Evolutionary conservation across 2,329 filamentous ascomycete genomes (phyloP).

Genomic region (Cercospora nicotianae): DNA sequence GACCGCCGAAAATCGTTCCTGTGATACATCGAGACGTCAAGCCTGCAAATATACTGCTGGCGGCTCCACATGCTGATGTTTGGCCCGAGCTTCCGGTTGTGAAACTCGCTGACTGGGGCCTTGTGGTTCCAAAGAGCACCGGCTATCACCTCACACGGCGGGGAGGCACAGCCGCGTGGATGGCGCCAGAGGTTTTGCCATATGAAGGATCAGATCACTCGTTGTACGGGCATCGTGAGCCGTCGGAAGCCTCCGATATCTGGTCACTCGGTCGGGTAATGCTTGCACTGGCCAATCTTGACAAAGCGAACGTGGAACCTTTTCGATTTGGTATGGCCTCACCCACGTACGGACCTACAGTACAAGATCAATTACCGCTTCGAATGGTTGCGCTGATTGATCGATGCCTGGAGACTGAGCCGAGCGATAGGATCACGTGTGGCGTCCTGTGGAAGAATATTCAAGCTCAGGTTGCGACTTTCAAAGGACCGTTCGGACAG

Average conservation of each 20-base stretch:
- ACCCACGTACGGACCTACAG: not conserved
- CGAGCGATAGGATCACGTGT: not conserved
- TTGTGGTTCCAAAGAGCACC: not conserved
- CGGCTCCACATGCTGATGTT: not conserved
- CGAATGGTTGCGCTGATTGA: not conserved
- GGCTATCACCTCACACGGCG: not conserved
- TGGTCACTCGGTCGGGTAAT: slow-evolving; percentile 7
- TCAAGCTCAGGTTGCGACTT: not conserved
- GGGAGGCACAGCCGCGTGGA: not conserved
- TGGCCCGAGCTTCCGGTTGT: slow-evolving; percentile 8
- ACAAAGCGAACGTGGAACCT: not conserved
- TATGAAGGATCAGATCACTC: not conserved
- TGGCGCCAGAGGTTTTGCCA: not conserved
- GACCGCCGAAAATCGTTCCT: not conserved
- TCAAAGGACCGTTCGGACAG: not conserved
- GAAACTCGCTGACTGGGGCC: slow-evolving; percentile 18
- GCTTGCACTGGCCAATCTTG: slow-evolving; percentile 7
- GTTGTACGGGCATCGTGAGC: not conserved
- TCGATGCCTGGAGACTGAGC: not conserved
- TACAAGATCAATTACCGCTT: not conserved
- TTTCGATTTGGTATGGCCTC: not conserved
- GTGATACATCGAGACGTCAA: slow-evolving; percentile 18
- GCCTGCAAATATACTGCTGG: slow-evolving; percentile 16
- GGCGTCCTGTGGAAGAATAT: not conserved
- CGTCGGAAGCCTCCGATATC: not conserved